Base-by-base conservation (phyloP, 176 grass and related monocot species). In the Eleusine indica region DNA sequence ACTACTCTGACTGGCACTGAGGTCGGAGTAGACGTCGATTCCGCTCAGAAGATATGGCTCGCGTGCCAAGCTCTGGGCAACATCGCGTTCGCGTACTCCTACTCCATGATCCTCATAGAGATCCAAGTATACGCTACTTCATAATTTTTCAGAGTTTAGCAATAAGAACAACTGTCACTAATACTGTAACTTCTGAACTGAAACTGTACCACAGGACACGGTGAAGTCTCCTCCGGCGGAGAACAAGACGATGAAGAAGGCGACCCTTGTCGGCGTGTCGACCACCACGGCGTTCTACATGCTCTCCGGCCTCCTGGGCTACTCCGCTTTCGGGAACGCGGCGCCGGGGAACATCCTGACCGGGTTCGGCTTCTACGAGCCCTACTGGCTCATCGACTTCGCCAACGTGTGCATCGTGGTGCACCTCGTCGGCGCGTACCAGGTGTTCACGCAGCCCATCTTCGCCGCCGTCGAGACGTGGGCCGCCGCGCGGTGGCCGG, bases 51-150 rank as follows among this genome's bases (percentile, higher is more conserved):
- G 80, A 86, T 99, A 53, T 99, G 96, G 93, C 52, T 90, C 2
- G 80, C 83, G 5, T 84, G 94, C 47, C 96, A 96, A 71, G 93
- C 96, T 56, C 89, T 96, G 21, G 96, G 96, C 38, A 78, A 99
- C 80, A 90, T 99, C 16, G 96, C 96, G 0, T 99, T 99, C 53
- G 93, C 96, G 4, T 99, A 99, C 60, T 96, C 93, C 0, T 99
- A 88, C 83, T 96, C 96, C 37, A 85, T 99, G 91, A 90, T 99
- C 78, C 87, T 99, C 5, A 94, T 96, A 16, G 96, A 99, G 82
- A 99, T 99, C 70, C 93, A 99, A 84, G 95, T 91, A 88, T 91
- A 88, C 69, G 65, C 9, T 66, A 65, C 2, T 39, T 1, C 4
- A 42, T 30, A 8, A 51, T 0, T 30, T 22, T 28, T 80, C 21